These are phyloP conservation scores for Pseudonectria buxi DNA, from an alignment of 2,329 filamentous ascomycete genomes.

Conservation along the genomic window DNA sequence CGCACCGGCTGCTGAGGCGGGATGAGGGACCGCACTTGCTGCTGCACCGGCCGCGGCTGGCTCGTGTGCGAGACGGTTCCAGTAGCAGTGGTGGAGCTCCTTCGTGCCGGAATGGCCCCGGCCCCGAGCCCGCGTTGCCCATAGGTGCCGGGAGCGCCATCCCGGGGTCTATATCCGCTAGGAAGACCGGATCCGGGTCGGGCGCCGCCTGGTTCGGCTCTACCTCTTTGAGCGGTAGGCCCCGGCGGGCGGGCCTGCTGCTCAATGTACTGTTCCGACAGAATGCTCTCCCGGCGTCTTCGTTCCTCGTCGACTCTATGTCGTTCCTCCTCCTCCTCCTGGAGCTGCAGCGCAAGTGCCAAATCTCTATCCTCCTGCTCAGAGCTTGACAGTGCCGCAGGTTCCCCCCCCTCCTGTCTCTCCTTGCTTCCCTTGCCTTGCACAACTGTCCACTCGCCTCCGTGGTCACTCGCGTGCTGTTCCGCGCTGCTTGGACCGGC, in stretches of 20 bases:
- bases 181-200: not conserved
- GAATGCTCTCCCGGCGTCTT: conserved; percentile 56
- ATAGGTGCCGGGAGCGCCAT: too few species aligned
- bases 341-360: conserved; percentile 82
- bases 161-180: too few species aligned
- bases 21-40: conserved; percentile 38
- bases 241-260: conserved; percentile 44
- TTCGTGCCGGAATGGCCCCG: conserved; percentile 17
- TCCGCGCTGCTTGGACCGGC: conserved; percentile 10
- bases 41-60: conserved; percentile 15
- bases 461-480: conserved; percentile 12
- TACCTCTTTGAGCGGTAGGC: conserved; percentile 18
- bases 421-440: conserved; percentile 28
- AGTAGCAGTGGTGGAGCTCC: conserved; percentile 16
- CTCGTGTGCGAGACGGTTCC: conserved; percentile 11
- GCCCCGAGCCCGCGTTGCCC: conserved; percentile 5
- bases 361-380: conserved; percentile 80
- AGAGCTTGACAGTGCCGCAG: conserved; percentile 34
- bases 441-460: conserved; percentile 50
- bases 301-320: conserved; percentile 60
- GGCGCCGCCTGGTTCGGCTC: conserved; percentile 9
- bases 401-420: conserved; percentile 18
- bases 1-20: conserved; percentile 37
- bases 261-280: conserved; percentile 66
- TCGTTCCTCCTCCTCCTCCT: conserved; percentile 86